phyloP scores from a whole-genome alignment of 2,329 filamentous ascomycete genomes.

The Calonectria multiphialidica region DNA sequence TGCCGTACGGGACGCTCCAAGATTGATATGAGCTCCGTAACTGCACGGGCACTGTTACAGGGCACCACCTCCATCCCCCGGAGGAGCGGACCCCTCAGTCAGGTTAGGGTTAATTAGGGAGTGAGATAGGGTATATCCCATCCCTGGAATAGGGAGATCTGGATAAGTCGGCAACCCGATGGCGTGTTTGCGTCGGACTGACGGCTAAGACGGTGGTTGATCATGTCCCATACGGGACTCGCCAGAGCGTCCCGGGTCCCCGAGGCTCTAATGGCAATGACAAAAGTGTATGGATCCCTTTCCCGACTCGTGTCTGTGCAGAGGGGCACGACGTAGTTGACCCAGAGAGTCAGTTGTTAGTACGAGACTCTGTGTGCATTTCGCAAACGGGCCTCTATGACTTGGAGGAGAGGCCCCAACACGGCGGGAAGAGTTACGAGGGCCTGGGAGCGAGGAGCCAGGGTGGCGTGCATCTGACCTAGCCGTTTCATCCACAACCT shows the following conservation, averaged over 20 bases:
- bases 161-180: conserved; percentile 43
- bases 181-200: conserved; percentile 37
- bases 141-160: conserved; percentile 37
- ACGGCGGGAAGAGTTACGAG: neutral
- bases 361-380: neutral
- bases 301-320: neutral
- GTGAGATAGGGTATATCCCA: conserved; percentile 26
- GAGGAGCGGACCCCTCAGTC: neutral
- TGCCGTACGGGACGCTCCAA: conserved; percentile 25
- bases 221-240: conserved; percentile 20
- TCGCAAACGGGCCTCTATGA: neutral
- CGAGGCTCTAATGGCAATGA: neutral
- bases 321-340: neutral
- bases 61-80: neutral
- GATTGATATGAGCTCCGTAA: conserved; percentile 6
- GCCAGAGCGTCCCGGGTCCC: conserved; percentile 14
- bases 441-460: neutral
- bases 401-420: neutral
- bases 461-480: conserved; percentile 14
- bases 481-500: conserved; percentile 25
- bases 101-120: conserved; percentile 26
- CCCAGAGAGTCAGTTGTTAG: neutral
- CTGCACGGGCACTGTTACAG: conserved; percentile 14
- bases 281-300: neutral
- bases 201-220: conserved; percentile 28